These are phyloP conservation scores for Diplodia sapinea DNA, from an alignment of 2,329 filamentous ascomycete species.

Conservation along the genomic window DNA sequence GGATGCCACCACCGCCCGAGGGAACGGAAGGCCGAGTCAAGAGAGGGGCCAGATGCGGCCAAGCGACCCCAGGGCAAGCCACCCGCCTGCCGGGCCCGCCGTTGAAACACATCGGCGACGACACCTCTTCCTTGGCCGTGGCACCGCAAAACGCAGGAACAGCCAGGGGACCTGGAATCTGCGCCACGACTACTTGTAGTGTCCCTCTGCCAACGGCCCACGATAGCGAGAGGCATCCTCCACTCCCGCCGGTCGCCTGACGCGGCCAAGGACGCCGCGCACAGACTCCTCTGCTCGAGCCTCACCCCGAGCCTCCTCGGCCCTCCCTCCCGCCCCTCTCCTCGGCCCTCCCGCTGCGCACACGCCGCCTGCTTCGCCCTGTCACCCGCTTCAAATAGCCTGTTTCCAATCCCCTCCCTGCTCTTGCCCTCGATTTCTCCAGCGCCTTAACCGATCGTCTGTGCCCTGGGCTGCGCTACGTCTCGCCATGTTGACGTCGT, in stretches of 20 bases:
- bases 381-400: no score
- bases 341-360: constrained; percentile 1
- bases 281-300: constrained; percentile 18
- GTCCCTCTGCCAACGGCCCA: no score
- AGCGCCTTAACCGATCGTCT: neutral
- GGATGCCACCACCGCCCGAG: constrained; percentile 5
- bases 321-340: neutral
- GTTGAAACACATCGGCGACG: constrained; percentile 11
- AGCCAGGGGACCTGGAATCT: neutral
- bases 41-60: no score
- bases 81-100: constrained; percentile 10
- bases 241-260: no score
- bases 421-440: neutral
- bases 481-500: neutral
- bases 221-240: no score
- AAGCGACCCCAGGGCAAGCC: neutral
- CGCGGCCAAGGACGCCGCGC: neutral
- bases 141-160: neutral
- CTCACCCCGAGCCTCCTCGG: constrained; percentile 16
- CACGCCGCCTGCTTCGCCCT: neutral
- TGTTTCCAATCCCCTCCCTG: no score
- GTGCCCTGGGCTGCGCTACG: neutral
- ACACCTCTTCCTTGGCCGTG: neutral
- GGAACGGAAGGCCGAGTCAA: constrained; percentile 4
- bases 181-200: no score